Base-by-base conservation (phyloP, 1,284 basidiomycete species). In the Boletus semigastroideus region DNA sequence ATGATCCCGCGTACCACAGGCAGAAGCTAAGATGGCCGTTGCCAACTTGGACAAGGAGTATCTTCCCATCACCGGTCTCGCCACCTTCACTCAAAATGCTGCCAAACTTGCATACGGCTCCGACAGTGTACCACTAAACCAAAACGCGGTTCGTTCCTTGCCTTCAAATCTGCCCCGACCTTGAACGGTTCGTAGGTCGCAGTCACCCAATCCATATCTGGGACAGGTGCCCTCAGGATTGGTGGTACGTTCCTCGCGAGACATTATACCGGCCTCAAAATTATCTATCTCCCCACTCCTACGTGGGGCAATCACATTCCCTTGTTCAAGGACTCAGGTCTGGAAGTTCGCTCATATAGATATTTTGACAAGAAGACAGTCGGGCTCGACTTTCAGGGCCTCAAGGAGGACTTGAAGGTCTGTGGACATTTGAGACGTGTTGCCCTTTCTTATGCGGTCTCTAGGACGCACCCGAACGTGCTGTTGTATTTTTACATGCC, bases 241-340 rank as follows among this genome's bases (percentile, higher is more conserved):
- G 96, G 93, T 53, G 95, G 90, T 64, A 92, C 91, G 46, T 99
- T 99, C 81, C 75, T 99, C 51, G 86, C 86, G 19, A 86, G 90
- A 46, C 92, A 93, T 76, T 98, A 94, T 73, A 92, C 94, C 25
- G 79, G 90, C 61, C 72, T 86, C 52, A 98, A 96, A 77, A 76
- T 80, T 48, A 92, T 99, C 71, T 99, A 98, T 77, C 80, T 99
- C 49, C 97, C 97, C 39, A 79, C 80, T 12, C 97, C 97, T 16
- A 92, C 95, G 9, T 99, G 97, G 97, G 96, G 96, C 39, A 99
- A 99, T 77, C 96, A 99, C 72, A 92, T 87, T 43, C 85, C 88
- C 49, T 75, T 84, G 65, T 94, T 86, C 79, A 85, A 86, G 58
- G 94, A 98, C 75, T 92, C 93, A 46, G 95, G 95, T 14, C 79